Evolutionary conservation across 768 basidiomycete species (phyloP), one percentile per base, ranked within the genome.

Genomic region (Paxillus rubicundulus): DNA sequence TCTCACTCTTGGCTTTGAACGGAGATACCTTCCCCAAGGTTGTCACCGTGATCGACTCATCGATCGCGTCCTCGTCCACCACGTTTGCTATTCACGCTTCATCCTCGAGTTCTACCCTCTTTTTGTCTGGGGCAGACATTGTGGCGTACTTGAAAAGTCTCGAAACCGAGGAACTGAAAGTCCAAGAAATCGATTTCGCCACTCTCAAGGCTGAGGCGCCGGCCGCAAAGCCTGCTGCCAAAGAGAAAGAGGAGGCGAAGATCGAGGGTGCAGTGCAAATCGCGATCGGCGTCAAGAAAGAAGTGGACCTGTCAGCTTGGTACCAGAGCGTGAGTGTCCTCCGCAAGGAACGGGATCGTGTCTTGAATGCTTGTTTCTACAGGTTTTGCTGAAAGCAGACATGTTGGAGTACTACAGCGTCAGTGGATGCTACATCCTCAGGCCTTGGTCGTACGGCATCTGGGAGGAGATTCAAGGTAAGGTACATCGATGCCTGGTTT

Each of bases 401-500:
- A 99, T 99, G 97, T 72, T 99, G 48, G 97, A 99, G 63, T 99
- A 98, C 73, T 98, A 99, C 76, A 95, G 85, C 70, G 93, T 99
- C 69, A 94, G 92, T 55, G 97, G 97, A 14, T 99, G 97, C 67
- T 99, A 99, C 73, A 97, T 98, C 69, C 85, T 99, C 53, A 93
- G 91, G 67, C 97, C 97, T 1, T 95, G 93, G 92, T 95, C 93
- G 1, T 98, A 90, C 72, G 86, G 86, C 59, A 93, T 99, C 64
- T 98, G 97, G 97, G 93, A 98, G 68, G 80, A 81, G 53, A 98
- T 99, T 54, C 94, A 97, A 74, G 79, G 92, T 92, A 58, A 18
- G 80, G 67, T 8, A 17, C 10, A 9, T 43, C 12, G 16, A 30
- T 13, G 13, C 7, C 32, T 27, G 10, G 5, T 39, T 42, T 21